Evolutionary conservation across 2,329 filamentous ascomycete species (phyloP).

Genomic region (Diaporthe vexans): DNA sequence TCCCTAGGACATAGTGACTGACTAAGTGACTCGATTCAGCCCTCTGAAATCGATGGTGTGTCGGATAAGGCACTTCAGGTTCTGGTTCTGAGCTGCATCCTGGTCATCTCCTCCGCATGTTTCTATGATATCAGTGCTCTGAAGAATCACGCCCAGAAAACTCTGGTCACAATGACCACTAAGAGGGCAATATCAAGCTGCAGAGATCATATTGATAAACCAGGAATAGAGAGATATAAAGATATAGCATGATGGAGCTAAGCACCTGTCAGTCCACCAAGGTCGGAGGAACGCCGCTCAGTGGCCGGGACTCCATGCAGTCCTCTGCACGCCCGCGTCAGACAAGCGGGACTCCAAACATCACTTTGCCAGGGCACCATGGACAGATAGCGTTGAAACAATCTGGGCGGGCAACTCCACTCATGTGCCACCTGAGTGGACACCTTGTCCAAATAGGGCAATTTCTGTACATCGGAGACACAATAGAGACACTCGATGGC

Average conservation of each 20-base stretch:
- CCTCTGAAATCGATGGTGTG: not conserved
- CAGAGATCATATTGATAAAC: not conserved
- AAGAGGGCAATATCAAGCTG: not conserved
- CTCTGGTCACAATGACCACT: not conserved
- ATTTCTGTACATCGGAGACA: not conserved
- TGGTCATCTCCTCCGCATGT: too few relatives aligned
- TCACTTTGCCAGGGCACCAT: not conserved
- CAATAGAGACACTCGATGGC: not conserved
- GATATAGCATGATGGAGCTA: not conserved
- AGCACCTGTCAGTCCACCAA: not conserved
- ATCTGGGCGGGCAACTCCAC: not conserved
- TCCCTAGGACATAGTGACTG: not conserved
- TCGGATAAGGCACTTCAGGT: constrained; percentile 18
- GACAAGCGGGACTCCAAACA: not conserved
- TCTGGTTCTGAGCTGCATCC: too few relatives aligned
- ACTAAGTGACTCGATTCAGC: constrained; percentile 8
- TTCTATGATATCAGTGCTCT: not conserved
- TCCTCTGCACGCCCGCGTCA: not conserved
- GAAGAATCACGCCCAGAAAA: not conserved
- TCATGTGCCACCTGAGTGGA: not conserved
- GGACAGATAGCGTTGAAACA: constrained; percentile 11
- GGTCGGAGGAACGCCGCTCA: not conserved
- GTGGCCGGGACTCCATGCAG: constrained; percentile 7
- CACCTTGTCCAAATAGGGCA: not conserved
- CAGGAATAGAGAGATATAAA: too few relatives aligned